Evolutionary conservation across 2,329 filamentous ascomycete species (phyloP).

Genomic region (Acephala macrosclerotiorum): DNA sequence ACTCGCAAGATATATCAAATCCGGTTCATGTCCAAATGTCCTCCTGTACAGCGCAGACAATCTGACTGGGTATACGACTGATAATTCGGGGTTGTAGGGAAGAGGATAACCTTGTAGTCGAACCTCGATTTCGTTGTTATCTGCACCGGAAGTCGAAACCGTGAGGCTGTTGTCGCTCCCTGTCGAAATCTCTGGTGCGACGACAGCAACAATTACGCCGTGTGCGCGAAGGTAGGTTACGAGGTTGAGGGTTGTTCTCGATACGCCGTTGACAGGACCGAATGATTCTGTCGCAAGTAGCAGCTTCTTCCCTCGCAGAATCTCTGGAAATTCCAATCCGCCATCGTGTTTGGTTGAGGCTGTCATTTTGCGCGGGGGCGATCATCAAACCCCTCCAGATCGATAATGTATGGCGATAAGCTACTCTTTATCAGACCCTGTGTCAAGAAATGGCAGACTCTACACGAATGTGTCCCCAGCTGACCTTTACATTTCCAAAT

Average conservation of each 20-base stretch:
- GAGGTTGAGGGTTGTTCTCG: conserved; percentile 72
- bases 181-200: conserved; percentile 67
- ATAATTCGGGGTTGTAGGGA: conserved; percentile 75
- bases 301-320: conserved; percentile 66
- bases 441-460: neutral
- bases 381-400: neutral
- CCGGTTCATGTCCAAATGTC: conserved; percentile 65
- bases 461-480: neutral
- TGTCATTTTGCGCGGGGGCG: neutral
- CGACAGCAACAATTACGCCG: conserved; percentile 70
- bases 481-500: neutral
- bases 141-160: conserved; percentile 33
- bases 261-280: conserved; percentile 77
- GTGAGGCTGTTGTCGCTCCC: conserved; percentile 31
- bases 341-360: neutral
- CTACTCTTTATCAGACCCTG: conserved; percentile 10
- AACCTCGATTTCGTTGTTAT: conserved; percentile 54
- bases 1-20: conserved; percentile 74
- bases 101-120: conserved; percentile 70
- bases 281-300: conserved; percentile 76
- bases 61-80: conserved; percentile 73
- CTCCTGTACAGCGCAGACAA: conserved; percentile 65
- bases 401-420: conserved; percentile 3
- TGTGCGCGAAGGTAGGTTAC: conserved; percentile 71
- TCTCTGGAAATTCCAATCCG: conserved; percentile 47